These are phyloP conservation scores for Epichloe sp. DNA, from an alignment of 2,329 filamentous ascomycete species.

Conservation along the genomic window DNA sequence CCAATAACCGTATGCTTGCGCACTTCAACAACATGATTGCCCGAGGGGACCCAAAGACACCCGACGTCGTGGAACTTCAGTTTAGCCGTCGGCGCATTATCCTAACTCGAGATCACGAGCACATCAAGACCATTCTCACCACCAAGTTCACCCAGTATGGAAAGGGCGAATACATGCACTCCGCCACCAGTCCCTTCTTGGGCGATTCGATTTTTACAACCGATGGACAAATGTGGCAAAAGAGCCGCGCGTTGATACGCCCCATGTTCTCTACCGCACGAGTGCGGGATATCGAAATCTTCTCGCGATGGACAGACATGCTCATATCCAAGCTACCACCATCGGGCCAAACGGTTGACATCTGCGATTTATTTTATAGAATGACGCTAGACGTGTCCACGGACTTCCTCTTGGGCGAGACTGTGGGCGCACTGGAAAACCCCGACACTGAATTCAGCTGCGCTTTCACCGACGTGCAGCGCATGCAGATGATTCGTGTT, in stretches of 20 bases:
- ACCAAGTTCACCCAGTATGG: slow-evolving; percentile 76
- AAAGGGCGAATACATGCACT: slow-evolving; percentile 63
- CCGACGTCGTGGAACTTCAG: slow-evolving; percentile 34
- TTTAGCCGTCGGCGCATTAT: slow-evolving; percentile 45
- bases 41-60: neutral
- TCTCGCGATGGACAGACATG: slow-evolving; percentile 36
- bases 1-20: slow-evolving; percentile 1
- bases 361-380: slow-evolving; percentile 1
- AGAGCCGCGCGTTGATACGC: slow-evolving; percentile 62
- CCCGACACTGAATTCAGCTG: slow-evolving; percentile 58
- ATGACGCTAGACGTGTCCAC: neutral
- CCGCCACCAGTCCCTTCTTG: slow-evolving; percentile 62
- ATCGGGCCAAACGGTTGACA: neutral
- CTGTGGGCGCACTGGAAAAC: slow-evolving; percentile 21
- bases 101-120: slow-evolving; percentile 72
- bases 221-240: slow-evolving; percentile 66
- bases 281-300: slow-evolving; percentile 65
- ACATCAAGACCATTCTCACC: slow-evolving; percentile 78
- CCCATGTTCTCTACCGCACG: slow-evolving; percentile 81
- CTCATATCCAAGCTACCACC: slow-evolving; percentile 2
- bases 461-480: slow-evolving; percentile 68
- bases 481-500: slow-evolving; percentile 38
- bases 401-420: neutral
- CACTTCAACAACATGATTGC: neutral
- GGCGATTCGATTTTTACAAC: slow-evolving; percentile 67